Percentiles rank a stretch among this genome's conserved stretches.
These are phyloP conservation scores for Fusarium nanum DNA, from an alignment of 2,329 filamentous ascomycete species.

Conservation along the genomic window DNA sequence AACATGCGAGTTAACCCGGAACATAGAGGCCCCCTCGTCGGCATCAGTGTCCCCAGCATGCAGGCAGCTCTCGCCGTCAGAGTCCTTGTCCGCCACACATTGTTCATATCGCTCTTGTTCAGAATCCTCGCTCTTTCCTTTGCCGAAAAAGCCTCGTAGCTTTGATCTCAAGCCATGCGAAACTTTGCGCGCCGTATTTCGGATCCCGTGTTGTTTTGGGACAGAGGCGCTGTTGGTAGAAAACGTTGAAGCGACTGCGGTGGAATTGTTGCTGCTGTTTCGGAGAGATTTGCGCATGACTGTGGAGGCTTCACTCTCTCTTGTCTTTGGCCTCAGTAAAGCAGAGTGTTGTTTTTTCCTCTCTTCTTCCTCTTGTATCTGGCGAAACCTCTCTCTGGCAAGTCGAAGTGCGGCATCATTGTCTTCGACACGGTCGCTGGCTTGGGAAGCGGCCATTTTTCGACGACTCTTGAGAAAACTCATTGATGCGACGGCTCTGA, in stretches of 20 bases:
- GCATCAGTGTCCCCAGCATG: constrained; percentile 50
- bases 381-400: constrained; percentile 53
- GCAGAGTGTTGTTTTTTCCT: constrained; percentile 58
- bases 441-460: constrained; percentile 36
- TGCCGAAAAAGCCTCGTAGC: constrained; percentile 60
- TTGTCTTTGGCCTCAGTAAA: constrained; percentile 56
- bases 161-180: constrained; percentile 71
- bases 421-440: constrained; percentile 34
- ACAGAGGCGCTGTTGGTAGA: constrained; percentile 42
- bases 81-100: constrained; percentile 28
- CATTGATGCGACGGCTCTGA: constrained; percentile 67
- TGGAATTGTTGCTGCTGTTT: constrained; percentile 57
- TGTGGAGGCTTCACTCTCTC: constrained; percentile 49
- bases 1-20: constrained; percentile 60
- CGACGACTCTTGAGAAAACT: constrained; percentile 59
- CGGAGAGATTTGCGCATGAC: constrained; percentile 63
- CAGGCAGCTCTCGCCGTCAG: constrained; percentile 48
- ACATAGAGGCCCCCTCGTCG: constrained; percentile 59
- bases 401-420: constrained; percentile 53
- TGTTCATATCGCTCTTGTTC: constrained; percentile 15
- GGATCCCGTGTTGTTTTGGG: constrained; percentile 53
- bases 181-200: constrained; percentile 68
- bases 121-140: constrained; percentile 39
- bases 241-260: constrained; percentile 49
- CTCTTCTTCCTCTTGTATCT: constrained; percentile 51